Base-by-base conservation (phyloP, 768 basidiomycete genomes). In the Hygrocybe coccinea region DNA sequence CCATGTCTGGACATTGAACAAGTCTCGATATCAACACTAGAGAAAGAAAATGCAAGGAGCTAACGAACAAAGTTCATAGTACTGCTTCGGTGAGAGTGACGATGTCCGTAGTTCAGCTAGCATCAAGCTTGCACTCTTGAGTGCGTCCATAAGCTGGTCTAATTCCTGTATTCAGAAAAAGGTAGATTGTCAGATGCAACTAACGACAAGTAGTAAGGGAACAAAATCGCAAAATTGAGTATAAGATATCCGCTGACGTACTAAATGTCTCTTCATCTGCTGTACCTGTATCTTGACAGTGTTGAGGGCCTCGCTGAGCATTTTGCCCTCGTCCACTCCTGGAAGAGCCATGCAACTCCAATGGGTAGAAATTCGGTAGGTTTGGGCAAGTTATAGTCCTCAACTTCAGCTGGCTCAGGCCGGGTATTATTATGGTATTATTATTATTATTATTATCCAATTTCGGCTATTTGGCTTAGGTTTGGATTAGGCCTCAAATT, bases 71-170 rank as follows among this genome's bases (percentile, higher is more conserved):
- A 98, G 85, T 75, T 98, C 97, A 69, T 98, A 98, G 72, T 99
- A 99, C 67, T 97, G 94, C 67, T 99, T 99, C 10, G 94, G 91
- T 1, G 90, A 89, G 60, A 98, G 78, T 9, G 91, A 91, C 1
- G 90, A 93, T 0, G 95, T 98, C 54, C 97, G 81, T 21, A 98
- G 79, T 67, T 98, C 97, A 10, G 93, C 91, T 50, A 99, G 84
- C 95, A 98, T 98, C 56, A 94, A 80, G 66, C 94, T 97, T 2
- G 97, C 95, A 56, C 89, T 89, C 76, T 99, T 98, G 65, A 98
- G 79, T 11, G 93, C 95, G 69, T 99, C 95, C 97, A 99, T 99
- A 59, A 98, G 86, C 67, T 94, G 90, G 74, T 98, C 95, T 62
- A 85, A 73, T 70, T 98, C 92, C 94, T 97, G 65, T 43, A 39